These are phyloP conservation scores for Penicillium sp. DNA, from an alignment of 2,329 filamentous ascomycete genomes.

Conservation along the genomic window DNA sequence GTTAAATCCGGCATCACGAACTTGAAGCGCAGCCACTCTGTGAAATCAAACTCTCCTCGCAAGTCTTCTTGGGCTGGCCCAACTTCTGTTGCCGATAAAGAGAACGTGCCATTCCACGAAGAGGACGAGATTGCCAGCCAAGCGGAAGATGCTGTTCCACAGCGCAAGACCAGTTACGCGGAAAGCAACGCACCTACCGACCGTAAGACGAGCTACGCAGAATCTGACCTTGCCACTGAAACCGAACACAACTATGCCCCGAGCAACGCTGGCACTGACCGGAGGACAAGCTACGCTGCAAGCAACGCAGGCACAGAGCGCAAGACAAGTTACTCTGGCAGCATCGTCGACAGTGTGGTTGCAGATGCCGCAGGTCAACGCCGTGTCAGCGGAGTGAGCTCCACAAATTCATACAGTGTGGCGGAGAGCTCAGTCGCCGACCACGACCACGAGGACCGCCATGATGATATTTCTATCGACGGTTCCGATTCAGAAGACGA, in stretches of 20 bases:
- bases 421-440: slow-evolving; percentile 21
- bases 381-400: slow-evolving; percentile 40
- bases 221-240: background rate
- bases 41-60: slow-evolving; percentile 61
- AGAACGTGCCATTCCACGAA: slow-evolving; percentile 62
- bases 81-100: slow-evolving; percentile 50
- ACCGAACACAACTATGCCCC: slow-evolving; percentile 31
- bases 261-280: slow-evolving; percentile 51
- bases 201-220: slow-evolving; percentile 3
- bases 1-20: slow-evolving; percentile 48
- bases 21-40: slow-evolving; percentile 75
- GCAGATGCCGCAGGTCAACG: slow-evolving; percentile 39
- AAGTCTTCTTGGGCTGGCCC: slow-evolving; percentile 69
- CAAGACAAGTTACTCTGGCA: slow-evolving; percentile 32
- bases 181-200: slow-evolving; percentile 24
- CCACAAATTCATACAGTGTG: slow-evolving; percentile 30
- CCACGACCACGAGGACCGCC: slow-evolving; percentile 17
- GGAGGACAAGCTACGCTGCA: slow-evolving; percentile 43
- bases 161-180: slow-evolving; percentile 44
- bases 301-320: slow-evolving; percentile 21
- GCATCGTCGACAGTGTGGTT: slow-evolving; percentile 40
- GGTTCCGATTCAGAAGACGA: slow-evolving; percentile 20
- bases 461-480: slow-evolving; percentile 16
- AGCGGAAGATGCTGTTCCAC: slow-evolving; percentile 47
- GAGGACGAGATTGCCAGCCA: slow-evolving; percentile 54